These are phyloP conservation scores for Scutellaria minor DNA, from an alignment of 257 asterid species.

Conservation along the genomic window DNA sequence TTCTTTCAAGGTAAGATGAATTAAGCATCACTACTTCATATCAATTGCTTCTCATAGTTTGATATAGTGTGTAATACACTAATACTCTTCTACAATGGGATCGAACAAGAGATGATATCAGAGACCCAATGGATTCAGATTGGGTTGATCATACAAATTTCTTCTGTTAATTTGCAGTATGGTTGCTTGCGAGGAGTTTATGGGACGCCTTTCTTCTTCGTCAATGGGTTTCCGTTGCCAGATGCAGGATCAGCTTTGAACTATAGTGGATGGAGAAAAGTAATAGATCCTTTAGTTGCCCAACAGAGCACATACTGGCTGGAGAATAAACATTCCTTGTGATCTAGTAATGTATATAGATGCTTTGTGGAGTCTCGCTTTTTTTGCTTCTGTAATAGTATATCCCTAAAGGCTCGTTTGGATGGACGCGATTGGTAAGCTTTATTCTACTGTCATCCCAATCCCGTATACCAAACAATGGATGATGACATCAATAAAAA, in stretches of 20 bases:
- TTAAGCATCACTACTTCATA: not conserved
- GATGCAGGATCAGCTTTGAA: conserved; percentile 68
- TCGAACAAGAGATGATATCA: not conserved
- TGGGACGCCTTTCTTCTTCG: conserved; percentile 86
- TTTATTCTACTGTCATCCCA: too few relatives aligned
- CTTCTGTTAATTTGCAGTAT: conserved; percentile 49
- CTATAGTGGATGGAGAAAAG: conserved; percentile 58
- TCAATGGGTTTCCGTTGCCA: conserved; percentile 83
- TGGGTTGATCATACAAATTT: not conserved
- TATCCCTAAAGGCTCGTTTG: not conserved
- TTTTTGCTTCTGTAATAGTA: not conserved
- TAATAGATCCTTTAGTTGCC: conserved; percentile 62
- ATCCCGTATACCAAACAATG: too few relatives aligned
- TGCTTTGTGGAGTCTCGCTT: not conserved
- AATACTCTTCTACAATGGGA: too few relatives aligned
- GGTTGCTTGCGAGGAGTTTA: conserved; percentile 87
- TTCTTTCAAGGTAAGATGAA: conserved; percentile 71
- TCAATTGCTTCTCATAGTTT: not conserved
- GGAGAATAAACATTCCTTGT: conserved; percentile 21
- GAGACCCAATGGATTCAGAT: not conserved
- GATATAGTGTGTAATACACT: not conserved
- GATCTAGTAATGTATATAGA: not conserved
- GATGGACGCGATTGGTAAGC: not conserved
- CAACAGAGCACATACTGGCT: conserved; percentile 11
- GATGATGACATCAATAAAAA: too few relatives aligned